phyloP scores from a whole-genome alignment of 2,329 filamentous ascomycete genomes.

The Hortaea werneckii region DNA sequence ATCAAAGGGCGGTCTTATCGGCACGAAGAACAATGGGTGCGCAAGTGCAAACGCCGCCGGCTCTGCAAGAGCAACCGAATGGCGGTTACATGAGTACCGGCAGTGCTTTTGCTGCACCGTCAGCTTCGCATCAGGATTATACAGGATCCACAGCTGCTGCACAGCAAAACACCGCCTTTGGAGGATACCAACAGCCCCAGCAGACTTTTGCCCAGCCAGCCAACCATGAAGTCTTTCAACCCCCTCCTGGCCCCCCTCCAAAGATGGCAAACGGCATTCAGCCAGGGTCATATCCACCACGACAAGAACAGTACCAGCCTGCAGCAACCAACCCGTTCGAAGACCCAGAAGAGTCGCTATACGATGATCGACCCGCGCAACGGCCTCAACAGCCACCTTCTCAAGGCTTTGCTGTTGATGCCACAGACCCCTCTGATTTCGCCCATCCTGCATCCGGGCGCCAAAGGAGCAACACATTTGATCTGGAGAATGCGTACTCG shows the following conservation, averaged over 20 bases:
- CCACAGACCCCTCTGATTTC: not conserved
- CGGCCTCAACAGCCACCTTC: not conserved
- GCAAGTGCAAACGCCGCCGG: not conserved
- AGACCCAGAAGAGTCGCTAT: constrained; percentile 21
- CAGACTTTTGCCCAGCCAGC: not conserved
- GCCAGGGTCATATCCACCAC: constrained; percentile 7
- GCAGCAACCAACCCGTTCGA: constrained; percentile 30
- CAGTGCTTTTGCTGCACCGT: not conserved
- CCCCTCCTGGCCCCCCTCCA: constrained; percentile 13
- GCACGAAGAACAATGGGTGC: constrained; percentile 39
- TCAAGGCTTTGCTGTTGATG: not conserved
- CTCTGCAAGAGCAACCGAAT: not conserved
- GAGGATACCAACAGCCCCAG: not conserved
- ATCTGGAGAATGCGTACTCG: constrained; percentile 19
- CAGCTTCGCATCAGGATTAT: not conserved
- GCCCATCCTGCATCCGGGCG: not conserved
- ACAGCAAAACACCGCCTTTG: not conserved
- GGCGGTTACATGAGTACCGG: not conserved
- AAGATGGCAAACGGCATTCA: not conserved
- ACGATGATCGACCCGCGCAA: not conserved
- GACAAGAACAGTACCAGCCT: constrained; percentile 3
- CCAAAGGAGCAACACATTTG: constrained; percentile 11
- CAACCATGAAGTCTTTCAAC: not conserved
- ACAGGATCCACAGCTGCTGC: not conserved
- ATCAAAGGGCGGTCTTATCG: constrained; percentile 65